phyloP scores from a whole-genome alignment of 2,329 filamentous ascomycete genomes.

The Cytospora schulzeri region DNA sequence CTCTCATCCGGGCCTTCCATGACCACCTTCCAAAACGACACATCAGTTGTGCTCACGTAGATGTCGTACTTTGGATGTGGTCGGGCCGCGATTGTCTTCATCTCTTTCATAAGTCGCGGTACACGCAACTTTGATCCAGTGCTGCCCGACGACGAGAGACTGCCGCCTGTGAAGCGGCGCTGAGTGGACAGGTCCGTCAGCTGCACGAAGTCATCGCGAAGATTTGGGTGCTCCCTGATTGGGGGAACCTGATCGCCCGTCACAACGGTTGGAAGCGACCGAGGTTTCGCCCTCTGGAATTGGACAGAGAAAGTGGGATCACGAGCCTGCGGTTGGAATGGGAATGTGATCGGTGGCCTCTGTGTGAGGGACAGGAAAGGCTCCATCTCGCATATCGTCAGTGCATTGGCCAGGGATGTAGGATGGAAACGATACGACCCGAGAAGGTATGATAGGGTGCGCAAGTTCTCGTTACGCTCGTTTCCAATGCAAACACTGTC shows the following conservation, averaged over 20 bases:
- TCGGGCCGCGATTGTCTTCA: constrained; percentile 1
- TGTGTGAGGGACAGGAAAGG: constrained; percentile 15
- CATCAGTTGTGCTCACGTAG: constrained; percentile 42
- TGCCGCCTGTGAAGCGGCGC: too few species aligned
- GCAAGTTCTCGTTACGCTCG: constrained; percentile 5
- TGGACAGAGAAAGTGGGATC: too few species aligned
- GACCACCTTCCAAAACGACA: constrained; percentile 44
- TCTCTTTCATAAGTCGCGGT: constrained; percentile 14
- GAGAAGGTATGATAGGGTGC: constrained; percentile 10
- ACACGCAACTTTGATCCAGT: neutral
- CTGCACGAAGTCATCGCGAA: constrained; percentile 8
- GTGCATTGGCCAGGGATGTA: constrained; percentile 1
- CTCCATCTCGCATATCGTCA: constrained; percentile 20
- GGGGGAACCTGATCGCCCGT: constrained; percentile 2
- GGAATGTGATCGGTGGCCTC: neutral
- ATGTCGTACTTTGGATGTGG: constrained; percentile 34
- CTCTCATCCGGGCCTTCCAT: constrained; percentile 35
- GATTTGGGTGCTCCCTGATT: constrained; percentile 7
- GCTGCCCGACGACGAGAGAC: neutral
- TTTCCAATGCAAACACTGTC: constrained; percentile 9
- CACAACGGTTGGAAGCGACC: constrained; percentile 4
- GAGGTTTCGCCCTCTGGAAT: neutral
- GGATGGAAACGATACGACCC: constrained; percentile 13
- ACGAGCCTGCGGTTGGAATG: neutral
- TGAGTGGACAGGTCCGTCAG: neutral